phyloP scores from a whole-genome alignment of 805 yeast species.

The Ogataea haglerorum region DNA sequence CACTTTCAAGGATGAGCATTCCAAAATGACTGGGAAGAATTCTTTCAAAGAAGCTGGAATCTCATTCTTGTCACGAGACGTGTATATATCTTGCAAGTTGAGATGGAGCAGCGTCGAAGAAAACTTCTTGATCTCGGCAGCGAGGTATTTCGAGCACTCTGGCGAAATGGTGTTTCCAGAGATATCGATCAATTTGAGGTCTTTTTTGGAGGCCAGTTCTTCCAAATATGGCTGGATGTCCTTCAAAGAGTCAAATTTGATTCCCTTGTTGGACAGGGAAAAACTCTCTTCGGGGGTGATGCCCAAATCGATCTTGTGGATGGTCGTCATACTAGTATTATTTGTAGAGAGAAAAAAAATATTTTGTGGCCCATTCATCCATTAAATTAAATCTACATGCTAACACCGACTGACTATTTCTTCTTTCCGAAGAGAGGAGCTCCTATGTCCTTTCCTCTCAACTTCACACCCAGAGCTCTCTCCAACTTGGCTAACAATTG shows the following conservation, averaged over 20 bases:
- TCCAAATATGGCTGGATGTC: constrained; percentile 72
- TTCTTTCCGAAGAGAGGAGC: constrained; percentile 70
- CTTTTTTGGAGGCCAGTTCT: constrained; percentile 42
- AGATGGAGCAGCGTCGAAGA: constrained; percentile 56
- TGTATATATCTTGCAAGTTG: constrained; percentile 88
- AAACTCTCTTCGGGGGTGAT: constrained; percentile 47
- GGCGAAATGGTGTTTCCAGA: constrained; percentile 95
- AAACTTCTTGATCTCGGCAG: constrained; percentile 46
- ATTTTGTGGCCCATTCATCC: constrained; percentile 4
- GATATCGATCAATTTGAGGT: constrained; percentile 61
- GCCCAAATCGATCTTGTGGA: constrained; percentile 31
- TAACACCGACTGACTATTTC: constrained; percentile 25
- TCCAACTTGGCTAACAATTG: constrained; percentile 90
- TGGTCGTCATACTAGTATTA: constrained; percentile 32
- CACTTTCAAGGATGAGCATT: constrained; percentile 64
- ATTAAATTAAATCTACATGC: constrained; percentile 6
- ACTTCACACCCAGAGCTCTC: constrained; percentile 88
- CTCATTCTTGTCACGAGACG: constrained; percentile 92
- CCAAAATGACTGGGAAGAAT: constrained; percentile 68
- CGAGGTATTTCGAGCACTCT: constrained; percentile 75
- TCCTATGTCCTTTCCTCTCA: constrained; percentile 95
- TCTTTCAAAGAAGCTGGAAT: constrained; percentile 79
- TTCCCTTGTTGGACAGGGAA: constrained; percentile 69
- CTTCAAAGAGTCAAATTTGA: constrained; percentile 67
- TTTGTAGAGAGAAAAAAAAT: background rate